Conservation (phyloP, 805 yeast genomes). For the Priceomyces fermenticarens region DNA sequence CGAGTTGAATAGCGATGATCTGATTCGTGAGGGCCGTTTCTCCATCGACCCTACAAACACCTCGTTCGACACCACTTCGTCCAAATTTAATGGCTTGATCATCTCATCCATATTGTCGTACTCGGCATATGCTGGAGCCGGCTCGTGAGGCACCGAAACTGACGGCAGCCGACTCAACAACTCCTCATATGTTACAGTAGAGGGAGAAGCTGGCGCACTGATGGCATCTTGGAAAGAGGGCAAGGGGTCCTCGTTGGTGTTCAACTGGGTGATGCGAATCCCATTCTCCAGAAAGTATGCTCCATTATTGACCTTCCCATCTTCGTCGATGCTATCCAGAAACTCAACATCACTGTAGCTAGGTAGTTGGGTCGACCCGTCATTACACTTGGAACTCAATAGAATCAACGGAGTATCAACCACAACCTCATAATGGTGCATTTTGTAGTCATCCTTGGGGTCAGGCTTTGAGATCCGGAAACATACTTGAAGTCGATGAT, state of each 20-base stretch:
- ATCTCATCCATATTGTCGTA: neutral
- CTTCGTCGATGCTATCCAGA: neutral
- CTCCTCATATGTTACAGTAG: conserved; percentile 32
- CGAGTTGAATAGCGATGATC: conserved; percentile 28
- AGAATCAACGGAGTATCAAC: conserved; percentile 71
- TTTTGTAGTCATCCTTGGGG: conserved; percentile 38
- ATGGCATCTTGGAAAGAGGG: conserved; percentile 70
- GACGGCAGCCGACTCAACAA: conserved; percentile 36
- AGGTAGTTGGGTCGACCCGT: conserved; percentile 39
- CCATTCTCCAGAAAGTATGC: conserved; percentile 34
- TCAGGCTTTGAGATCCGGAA: conserved; percentile 66
- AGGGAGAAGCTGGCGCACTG: conserved; percentile 42
- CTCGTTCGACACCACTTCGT: conserved; percentile 20
- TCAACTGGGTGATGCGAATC: conserved; percentile 25
- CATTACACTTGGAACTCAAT: conserved; percentile 41
- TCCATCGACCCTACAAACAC: conserved; percentile 1
- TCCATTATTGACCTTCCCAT: neutral
- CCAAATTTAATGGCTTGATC: conserved; percentile 19
- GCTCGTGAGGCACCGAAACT: conserved; percentile 21
- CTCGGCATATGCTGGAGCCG: conserved; percentile 34
- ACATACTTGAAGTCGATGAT: conserved; percentile 69
- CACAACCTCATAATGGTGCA: conserved; percentile 77
- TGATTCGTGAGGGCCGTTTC: conserved; percentile 18
- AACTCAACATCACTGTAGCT: conserved; percentile 29
- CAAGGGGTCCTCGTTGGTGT: conserved; percentile 26